Base-by-base conservation (phyloP, 2,329 filamentous ascomycete genomes). In the Penicillium sp. region DNA sequence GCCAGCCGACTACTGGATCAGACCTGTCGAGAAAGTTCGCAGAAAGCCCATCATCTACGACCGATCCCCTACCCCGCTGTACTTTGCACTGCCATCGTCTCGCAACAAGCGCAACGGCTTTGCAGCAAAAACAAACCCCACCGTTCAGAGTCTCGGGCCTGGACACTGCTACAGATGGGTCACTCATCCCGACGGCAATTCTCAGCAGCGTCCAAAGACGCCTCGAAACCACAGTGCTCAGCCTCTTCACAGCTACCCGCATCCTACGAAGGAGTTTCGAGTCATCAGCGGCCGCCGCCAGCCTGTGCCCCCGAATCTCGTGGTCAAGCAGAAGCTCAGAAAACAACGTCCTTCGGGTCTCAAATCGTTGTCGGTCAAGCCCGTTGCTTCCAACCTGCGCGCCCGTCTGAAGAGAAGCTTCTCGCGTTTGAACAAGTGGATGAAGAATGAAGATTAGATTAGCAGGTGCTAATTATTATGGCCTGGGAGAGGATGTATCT, bases 391-490 rank as follows among this genome's bases (percentile, higher is more conserved):
- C 5, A 59, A 40, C 5, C 52, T 65, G 56, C 60, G 60, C 3
- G 51, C 51, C 35, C 56, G 55, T 11, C 45, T 65, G 7, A 55
- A 57, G 47, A 62, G 52, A 30, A 65, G 57, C 23, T 35, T 65
- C 14, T 59, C 58, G n/a, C 58, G 48, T 12, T 45, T 65, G 38
- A 64, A 61, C 45, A 62, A 48, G 43, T 49, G 60, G 12, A 60
- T 66, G 30, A 63, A 59, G 52, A 66, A 46, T 33, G 47, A 51
- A 40, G n/a, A 14, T 30, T 48, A 35, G n/a, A 16, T 18, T 20
- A 43, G 20, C 7, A 43, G 14, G 20, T 9, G 18, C 40, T 7
- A 23, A 18, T 14, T 43, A 18, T 14, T 43, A 56, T 35, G 5
- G 30, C 30, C 8, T 35, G 14, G 30, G 30, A 16, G 30, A 30